Evolutionary conservation across 2,329 filamentous ascomycete genomes (phyloP).

Genomic region (Penicillium sp.): DNA sequence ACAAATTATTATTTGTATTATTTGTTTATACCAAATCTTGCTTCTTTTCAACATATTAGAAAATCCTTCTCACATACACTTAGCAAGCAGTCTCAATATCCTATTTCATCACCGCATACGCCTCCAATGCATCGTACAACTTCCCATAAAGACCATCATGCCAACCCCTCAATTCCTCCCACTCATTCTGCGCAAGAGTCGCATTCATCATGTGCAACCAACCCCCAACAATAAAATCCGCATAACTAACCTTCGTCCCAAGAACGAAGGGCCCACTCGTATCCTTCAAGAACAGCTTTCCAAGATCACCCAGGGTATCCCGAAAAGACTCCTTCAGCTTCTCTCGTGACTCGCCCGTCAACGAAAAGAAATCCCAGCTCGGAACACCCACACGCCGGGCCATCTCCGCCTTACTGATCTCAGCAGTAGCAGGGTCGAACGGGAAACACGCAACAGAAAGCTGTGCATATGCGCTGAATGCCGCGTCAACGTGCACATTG

Average conservation of each 20-base stretch:
- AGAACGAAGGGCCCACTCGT: constrained; percentile 55
- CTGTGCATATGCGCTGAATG: constrained; percentile 53
- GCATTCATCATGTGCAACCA: constrained; percentile 57
- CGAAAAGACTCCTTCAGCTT: constrained; percentile 48
- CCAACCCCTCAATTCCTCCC: constrained; percentile 54
- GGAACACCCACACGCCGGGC: constrained; percentile 50
- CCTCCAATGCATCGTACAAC: constrained; percentile 53
- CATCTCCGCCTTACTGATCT: constrained; percentile 53
- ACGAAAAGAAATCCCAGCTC: constrained; percentile 44
- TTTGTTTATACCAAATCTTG: too few relatives aligned
- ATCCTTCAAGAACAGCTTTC: constrained; percentile 47
- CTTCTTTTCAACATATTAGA: too few relatives aligned
- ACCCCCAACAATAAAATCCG: constrained; percentile 61
- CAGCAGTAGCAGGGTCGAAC: constrained; percentile 56
- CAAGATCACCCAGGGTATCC: constrained; percentile 48
- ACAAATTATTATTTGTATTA: too few relatives aligned
- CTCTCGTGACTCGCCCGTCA: constrained; percentile 46
- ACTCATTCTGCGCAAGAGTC: constrained; percentile 51
- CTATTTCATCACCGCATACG: constrained; percentile 30
- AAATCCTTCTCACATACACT: too few relatives aligned
- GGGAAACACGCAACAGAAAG: constrained; percentile 52
- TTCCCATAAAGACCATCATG: constrained; percentile 56
- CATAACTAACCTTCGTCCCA: constrained; percentile 53
- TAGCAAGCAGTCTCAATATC: too few relatives aligned
- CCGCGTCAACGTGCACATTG: constrained; percentile 59